Base-by-base conservation (phyloP, 169 alveolate genomes). In the Plasmodium gallinaceum region DNA sequence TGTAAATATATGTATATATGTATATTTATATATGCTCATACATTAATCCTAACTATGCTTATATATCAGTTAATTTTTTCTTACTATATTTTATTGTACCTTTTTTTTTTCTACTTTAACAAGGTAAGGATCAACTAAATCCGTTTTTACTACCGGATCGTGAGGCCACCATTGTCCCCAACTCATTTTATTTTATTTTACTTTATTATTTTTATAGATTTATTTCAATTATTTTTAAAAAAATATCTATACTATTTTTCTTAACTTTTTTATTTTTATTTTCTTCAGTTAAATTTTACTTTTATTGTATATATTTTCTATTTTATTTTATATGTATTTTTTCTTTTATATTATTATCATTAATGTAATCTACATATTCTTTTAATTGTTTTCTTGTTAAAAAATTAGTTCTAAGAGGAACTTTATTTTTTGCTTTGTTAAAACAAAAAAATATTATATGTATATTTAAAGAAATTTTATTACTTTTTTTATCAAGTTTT, bases 91-190 rank as follows among this genome's bases (percentile, higher is more conserved):
- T 57, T 18, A 37, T 54, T 52, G 7, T 92, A 93, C 96, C 93
- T 93, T 94, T n/a, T 89, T 80, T 60, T 78, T 88, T 64, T 92
- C 91, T 43, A 90, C 94, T 62, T 91, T 93, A 24, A 93, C 96
- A 39, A 86, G 75, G 71, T 92, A 93, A 12, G 96, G 96, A 58
- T 93, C 96, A 32, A 94, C 78, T 46, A 83, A 89, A 48, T 80
- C 88, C n/a, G 94, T 83, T 64, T 91, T 88, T 58, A 94, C 94
- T 26, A 90, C 95, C 7, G 96, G 96, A 88, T 93, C 96, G 61
- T 93, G 96, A 5, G 95, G 94, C 96, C 96, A 93, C 96, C 96
- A 93, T 57, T 89, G 90, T 62, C 75, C 89, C 96, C 96, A 93
- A 61, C 88, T 93, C 96, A 93, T 93, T 73, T 74, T 88, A 58